Evolutionary conservation across 2,329 filamentous ascomycete species (phyloP).

Genomic region (Botrytis tulipae): DNA sequence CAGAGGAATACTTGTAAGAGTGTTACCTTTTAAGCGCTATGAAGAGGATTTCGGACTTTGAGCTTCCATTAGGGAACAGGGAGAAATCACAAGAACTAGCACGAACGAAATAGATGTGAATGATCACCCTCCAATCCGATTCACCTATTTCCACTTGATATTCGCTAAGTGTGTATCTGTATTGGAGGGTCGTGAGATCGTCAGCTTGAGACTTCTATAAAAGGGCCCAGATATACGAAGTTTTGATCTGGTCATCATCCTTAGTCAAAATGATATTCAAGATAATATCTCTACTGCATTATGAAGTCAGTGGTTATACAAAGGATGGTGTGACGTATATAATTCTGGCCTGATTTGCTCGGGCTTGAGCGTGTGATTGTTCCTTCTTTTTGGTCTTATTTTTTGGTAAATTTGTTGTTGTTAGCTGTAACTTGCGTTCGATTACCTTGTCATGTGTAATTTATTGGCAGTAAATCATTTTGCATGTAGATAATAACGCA

Average conservation of each 20-base stretch:
- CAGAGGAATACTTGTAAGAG: not conserved
- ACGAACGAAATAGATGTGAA: not conserved
- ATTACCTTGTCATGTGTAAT: not conserved
- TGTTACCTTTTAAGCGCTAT: not conserved
- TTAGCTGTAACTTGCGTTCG: not conserved
- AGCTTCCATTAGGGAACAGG: rapidly evolving
- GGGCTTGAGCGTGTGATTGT: not conserved
- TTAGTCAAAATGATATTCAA: rapidly evolving
- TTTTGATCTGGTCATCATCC: not conserved
- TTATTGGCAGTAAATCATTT: not conserved
- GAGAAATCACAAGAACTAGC: not conserved
- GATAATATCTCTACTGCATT: not conserved
- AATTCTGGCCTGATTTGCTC: not conserved
- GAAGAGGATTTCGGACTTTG: not conserved
- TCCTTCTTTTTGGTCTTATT: not conserved
- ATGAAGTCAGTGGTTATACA: not conserved
- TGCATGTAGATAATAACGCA: not conserved
- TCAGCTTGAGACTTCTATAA: not conserved
- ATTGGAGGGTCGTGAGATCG: not conserved
- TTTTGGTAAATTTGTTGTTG: not conserved
- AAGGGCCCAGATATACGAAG: not conserved
- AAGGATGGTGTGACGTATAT: not conserved
- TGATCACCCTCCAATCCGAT: not conserved
- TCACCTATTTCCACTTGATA: not conserved
- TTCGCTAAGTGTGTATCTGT: not conserved